Conservation (phyloP, 2,329 filamentous ascomycete species). For the Colletotrichum lentis region DNA sequence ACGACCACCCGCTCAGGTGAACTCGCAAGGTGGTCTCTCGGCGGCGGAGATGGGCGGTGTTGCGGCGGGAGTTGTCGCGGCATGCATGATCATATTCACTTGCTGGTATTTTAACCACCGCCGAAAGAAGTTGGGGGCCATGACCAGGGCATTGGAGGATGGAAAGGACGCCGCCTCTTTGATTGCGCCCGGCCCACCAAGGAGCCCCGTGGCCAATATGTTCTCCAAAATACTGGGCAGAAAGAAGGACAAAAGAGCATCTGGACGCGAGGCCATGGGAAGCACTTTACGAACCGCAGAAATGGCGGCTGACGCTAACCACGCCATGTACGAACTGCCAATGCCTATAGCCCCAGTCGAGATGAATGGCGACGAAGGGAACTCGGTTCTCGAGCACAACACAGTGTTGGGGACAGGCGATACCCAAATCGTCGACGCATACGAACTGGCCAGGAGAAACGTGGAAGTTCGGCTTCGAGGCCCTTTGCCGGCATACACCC, state of each 20-base stretch:
- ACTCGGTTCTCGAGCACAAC: slow-evolving; percentile 50
- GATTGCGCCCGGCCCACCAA: slow-evolving; percentile 47
- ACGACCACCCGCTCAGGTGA: slow-evolving; percentile 41
- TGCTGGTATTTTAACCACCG: slow-evolving; percentile 48
- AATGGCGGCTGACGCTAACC: slow-evolving; percentile 54
- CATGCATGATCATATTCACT: slow-evolving; percentile 43
- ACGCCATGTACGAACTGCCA: slow-evolving; percentile 62
- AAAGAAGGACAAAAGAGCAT: slow-evolving; percentile 45
- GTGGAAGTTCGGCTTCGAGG: slow-evolving; percentile 61
- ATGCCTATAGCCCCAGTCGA: slow-evolving; percentile 58
- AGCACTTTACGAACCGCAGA: slow-evolving; percentile 49
- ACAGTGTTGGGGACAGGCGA: slow-evolving; percentile 54
- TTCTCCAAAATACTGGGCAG: slow-evolving; percentile 54
- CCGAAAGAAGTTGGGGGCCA: slow-evolving; percentile 45
- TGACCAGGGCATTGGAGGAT: slow-evolving; percentile 41
- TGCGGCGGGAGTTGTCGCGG: slow-evolving; percentile 52
- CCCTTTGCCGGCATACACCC: slow-evolving; percentile 58
- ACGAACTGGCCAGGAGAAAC: slow-evolving; percentile 61
- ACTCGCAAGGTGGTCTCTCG: slow-evolving; percentile 46
- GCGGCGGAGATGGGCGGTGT: slow-evolving; percentile 57
- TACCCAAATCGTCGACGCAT: slow-evolving; percentile 54
- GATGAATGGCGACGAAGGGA: slow-evolving; percentile 54
- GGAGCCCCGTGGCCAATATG: slow-evolving; percentile 51
- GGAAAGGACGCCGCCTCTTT: slow-evolving; percentile 51
- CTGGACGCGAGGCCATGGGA: slow-evolving; percentile 41